A percentile compares a stretch with the other conserved stretches of the same genome.
Conservation (phyloP, 306 rosid genomes). For the Amphicarpaea edgeworthii region DNA sequence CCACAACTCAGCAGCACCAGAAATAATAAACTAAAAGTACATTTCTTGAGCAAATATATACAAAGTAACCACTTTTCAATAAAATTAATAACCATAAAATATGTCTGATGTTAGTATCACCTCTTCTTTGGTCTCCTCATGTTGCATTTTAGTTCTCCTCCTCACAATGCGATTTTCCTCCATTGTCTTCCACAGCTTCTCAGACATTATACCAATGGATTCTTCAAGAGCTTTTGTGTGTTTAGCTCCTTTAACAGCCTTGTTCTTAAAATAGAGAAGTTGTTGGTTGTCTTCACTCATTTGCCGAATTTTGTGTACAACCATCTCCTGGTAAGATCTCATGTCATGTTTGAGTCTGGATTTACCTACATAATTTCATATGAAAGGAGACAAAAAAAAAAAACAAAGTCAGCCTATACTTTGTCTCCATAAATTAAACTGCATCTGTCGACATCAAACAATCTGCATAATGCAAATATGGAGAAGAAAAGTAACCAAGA, state of each 20-base stretch:
- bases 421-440: slow-evolving; percentile 3
- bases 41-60: slow-evolving; percentile 29
- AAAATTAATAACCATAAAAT: slow-evolving; percentile 8
- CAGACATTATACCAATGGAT: slow-evolving; percentile 54
- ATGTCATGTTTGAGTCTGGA: slow-evolving; percentile 75
- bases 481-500: slow-evolving; percentile 24
- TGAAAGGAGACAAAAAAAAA: background rate
- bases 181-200: slow-evolving; percentile 63
- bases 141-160: slow-evolving; percentile 62
- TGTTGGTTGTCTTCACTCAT: slow-evolving; percentile 87
- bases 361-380: slow-evolving; percentile 60
- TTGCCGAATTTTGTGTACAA: slow-evolving; percentile 69
- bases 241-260: slow-evolving; percentile 49
- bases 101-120: slow-evolving; percentile 51
- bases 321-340: slow-evolving; percentile 83
- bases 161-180: slow-evolving; percentile 67
- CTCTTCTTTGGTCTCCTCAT: slow-evolving; percentile 77
- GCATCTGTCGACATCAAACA: background rate
- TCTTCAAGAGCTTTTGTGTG: slow-evolving; percentile 58
- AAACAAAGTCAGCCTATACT: background rate
- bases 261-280: slow-evolving; percentile 61
- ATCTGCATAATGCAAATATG: slow-evolving; percentile 6
- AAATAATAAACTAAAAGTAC: slow-evolving; percentile 14
- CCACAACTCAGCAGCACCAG: background rate
- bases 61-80: slow-evolving; percentile 14